Percentiles rank a stretch among this genome's conserved stretches.
Conservation (phyloP, 2,329 filamentous ascomycete species). For the Emergomyces pasteurianus region DNA sequence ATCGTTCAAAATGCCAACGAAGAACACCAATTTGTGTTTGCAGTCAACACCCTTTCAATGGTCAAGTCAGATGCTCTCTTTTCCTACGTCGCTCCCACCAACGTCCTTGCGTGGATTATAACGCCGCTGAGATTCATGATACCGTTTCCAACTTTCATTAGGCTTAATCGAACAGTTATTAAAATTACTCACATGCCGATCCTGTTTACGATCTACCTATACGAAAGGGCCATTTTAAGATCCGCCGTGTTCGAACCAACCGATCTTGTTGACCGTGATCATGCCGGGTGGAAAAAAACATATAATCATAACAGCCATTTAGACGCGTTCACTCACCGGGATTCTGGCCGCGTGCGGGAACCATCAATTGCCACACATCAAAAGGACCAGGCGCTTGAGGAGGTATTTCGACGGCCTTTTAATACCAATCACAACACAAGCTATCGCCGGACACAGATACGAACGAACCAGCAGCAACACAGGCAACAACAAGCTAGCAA, state of each 20-base stretch:
- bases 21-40: slow-evolving; percentile 85
- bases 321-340: slow-evolving; percentile 60
- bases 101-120: slow-evolving; percentile 80
- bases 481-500: slow-evolving; percentile 66
- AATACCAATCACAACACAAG: slow-evolving; percentile 38
- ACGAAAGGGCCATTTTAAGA: slow-evolving; percentile 70
- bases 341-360: slow-evolving; percentile 54
- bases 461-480: slow-evolving; percentile 48
- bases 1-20: slow-evolving; percentile 89
- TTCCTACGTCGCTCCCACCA: slow-evolving; percentile 83
- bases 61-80: slow-evolving; percentile 96
- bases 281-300: slow-evolving; percentile 43
- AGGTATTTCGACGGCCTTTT: slow-evolving; percentile 71
- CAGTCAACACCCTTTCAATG: slow-evolving; percentile 94
- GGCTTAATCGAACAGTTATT: slow-evolving; percentile 79
- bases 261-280: slow-evolving; percentile 65
- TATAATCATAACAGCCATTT: slow-evolving; percentile 46
- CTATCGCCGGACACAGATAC: slow-evolving; percentile 44
- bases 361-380: slow-evolving; percentile 80
- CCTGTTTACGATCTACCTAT: slow-evolving; percentile 72
- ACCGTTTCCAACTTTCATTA: slow-evolving; percentile 69
- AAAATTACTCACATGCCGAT: slow-evolving; percentile 84
- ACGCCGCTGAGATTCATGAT: slow-evolving; percentile 72
- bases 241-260: slow-evolving; percentile 67
- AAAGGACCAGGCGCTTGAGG: slow-evolving; percentile 80